A percentile compares a stretch with the other conserved stretches of the same genome.
phyloP scores from a whole-genome alignment of 371 early-diverging fungal genomes.

The Nosema muscidifuracis region DNA sequence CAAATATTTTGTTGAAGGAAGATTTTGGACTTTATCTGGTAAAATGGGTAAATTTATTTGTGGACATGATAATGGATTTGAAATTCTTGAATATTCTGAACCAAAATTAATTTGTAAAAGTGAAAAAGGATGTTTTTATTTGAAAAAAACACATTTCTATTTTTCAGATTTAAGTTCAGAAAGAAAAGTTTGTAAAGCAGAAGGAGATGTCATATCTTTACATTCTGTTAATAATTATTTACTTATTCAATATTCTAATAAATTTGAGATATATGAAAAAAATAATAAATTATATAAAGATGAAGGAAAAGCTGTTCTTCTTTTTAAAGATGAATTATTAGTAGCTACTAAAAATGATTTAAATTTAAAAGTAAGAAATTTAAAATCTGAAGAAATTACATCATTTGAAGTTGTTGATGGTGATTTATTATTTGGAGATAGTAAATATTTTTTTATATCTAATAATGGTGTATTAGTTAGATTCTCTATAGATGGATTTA shows the following conservation, averaged over 20 bases:
- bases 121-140: conserved; percentile 15
- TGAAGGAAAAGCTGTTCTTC: conserved; percentile 15
- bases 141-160: conserved; percentile 24
- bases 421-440: neutral
- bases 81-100: conserved; percentile 87
- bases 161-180: conserved; percentile 27
- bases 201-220: conserved; percentile 24
- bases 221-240: conserved; percentile 9
- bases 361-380: conserved; percentile 6
- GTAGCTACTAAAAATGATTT: conserved; percentile 13
- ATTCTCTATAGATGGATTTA: conserved; percentile 5
- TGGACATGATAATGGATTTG: conserved; percentile 89
- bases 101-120: conserved; percentile 79
- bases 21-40: conserved; percentile 88
- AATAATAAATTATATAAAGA: conserved; percentile 8
- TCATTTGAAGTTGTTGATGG: neutral
- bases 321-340: conserved; percentile 5
- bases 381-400: neutral
- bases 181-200: conserved; percentile 16
- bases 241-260: conserved; percentile 27
- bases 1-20: conserved; percentile 81
- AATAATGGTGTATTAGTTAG: neutral
- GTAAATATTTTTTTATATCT: conserved; percentile 9
- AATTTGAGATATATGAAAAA: conserved; percentile 42
- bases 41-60: conserved; percentile 60